Evolutionary conservation across 495 filamentous ascomycete species (phyloP), one percentile per base, ranked within the genome.

Genomic region (Penicillium cosmopolitanum): DNA sequence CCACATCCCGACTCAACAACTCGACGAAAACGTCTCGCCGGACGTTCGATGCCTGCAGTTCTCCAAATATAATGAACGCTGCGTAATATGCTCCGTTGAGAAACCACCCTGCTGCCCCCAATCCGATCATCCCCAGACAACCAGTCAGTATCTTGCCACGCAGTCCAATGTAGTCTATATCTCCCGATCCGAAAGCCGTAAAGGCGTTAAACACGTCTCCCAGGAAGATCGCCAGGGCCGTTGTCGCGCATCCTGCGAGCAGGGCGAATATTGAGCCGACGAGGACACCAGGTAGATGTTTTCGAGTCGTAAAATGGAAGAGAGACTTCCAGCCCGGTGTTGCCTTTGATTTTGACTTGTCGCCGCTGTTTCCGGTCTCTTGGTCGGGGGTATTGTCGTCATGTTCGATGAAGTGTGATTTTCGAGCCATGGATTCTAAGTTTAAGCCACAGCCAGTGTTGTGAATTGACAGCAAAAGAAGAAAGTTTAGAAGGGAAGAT

Each of bases 161-260:
- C 6, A 93, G 76, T 1, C 81, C 79, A 13, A 76, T 50, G 0
- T 76, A 68, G 5, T 63, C 66, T 21, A 88, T 75, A 4, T 73
- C 60, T 6, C 83, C 85, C 16, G 79, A 77, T 1, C 89, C 91
- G 62, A 84, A 95, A 3, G 77, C 69, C 2, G 89, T 80, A 52
- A 96, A 88, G 5, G 80, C 72, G 15, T 89, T 81, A 62, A 98
- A 97, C 42, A 94, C 79, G 44, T 82, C 78, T 15, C 95, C 94
- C 11, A 93, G 79, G 2, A 96, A 69, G 5, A 93, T 76, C 3
- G 93, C 85, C 44, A 89, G 79, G 2, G 77, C 76, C 2, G 93
- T 87, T 38, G 83, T 80, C 21, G 85, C 70, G 18, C 86, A 73
- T 5, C 89, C 89, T 11, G 88, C 82, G 19, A 86, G 56, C 5